Evolutionary conservation across 495 filamentous ascomycete species (phyloP), one percentile per base, ranked within the genome.

Genomic region (Penicillium silybi): DNA sequence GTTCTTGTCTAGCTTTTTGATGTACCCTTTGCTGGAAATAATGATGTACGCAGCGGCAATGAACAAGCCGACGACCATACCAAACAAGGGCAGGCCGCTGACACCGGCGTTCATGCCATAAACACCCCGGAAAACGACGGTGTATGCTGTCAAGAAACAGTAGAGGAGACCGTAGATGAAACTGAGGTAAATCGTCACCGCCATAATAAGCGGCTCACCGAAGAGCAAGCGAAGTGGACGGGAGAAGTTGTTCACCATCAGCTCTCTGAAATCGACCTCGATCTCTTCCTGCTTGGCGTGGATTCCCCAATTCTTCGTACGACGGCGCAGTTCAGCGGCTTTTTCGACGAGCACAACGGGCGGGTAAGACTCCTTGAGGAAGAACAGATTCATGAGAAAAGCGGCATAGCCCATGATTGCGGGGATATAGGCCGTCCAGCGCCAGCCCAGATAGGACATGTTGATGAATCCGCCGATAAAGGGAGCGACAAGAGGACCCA

Each of bases 231-330:
- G 58, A 7, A 69, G 46, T 2, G 66, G 66, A 34, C 64, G 64
- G 5, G 64, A 67, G 19, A 69, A 67, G 45, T 69, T 69, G 52
- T 69, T 69, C 2, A 64, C 40, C 6, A 69, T 59, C 42, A 79
- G 65, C 41, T 92, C 87, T 17, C 73, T 68, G 57, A 95, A 75
- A 68, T 93, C 87, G 48, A 97, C 78, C 65, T 95, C 90, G 54
- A 95, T 90, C 71, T 95, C 89, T 61, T 96, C 91, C 66, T 96
- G 89, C 65, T 90, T 92, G 37, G 91, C 91, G 69, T 95, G 92
- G 57, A 97, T 95, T 41, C 89, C 89, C 90, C 92, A 96, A 72
- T 95, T 93, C 63, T 84, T 81, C 0, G 90, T 95, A 35, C 88
- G 73, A 6, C 89, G 87, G 38, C 92, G 88, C 22, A 97, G 74